phyloP scores from a whole-genome alignment of 768 basidiomycete species.

The Tephrocybe sp. region DNA sequence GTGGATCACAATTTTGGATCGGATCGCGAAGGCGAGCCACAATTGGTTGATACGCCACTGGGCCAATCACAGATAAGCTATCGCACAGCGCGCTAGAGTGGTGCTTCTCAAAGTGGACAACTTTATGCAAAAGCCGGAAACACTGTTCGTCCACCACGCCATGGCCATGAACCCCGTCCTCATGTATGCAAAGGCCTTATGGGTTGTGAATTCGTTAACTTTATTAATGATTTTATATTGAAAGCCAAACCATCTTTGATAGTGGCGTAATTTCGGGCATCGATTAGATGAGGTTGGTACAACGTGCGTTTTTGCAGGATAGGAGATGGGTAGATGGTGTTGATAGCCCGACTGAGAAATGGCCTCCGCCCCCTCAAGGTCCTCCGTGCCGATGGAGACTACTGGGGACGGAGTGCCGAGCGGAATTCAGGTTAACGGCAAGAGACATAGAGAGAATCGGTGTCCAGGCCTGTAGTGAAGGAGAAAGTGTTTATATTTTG shows the following conservation, averaged over 20 bases:
- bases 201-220: background rate
- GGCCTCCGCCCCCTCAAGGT: no score
- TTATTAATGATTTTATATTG: background rate
- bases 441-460: no score
- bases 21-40: background rate
- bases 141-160: no score
- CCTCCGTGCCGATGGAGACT: no score
- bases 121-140: no score
- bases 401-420: no score
- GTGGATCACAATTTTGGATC: slow-evolving; percentile 1
- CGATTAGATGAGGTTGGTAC: background rate
- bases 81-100: no score
- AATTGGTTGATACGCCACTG: slow-evolving; percentile 1
- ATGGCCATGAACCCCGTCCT: background rate
- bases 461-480: no score
- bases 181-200: background rate
- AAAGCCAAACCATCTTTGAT: background rate
- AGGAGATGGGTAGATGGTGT: background rate
- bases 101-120: no score
- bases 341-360: no score
- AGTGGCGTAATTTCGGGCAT: background rate
- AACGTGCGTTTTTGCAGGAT: background rate
- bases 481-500: no score
- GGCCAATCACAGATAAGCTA: slow-evolving; percentile 4
- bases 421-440: no score